Evolutionary conservation across 768 basidiomycete species (phyloP).

Genomic region (Naganishia vaughanmartiniae): DNA sequence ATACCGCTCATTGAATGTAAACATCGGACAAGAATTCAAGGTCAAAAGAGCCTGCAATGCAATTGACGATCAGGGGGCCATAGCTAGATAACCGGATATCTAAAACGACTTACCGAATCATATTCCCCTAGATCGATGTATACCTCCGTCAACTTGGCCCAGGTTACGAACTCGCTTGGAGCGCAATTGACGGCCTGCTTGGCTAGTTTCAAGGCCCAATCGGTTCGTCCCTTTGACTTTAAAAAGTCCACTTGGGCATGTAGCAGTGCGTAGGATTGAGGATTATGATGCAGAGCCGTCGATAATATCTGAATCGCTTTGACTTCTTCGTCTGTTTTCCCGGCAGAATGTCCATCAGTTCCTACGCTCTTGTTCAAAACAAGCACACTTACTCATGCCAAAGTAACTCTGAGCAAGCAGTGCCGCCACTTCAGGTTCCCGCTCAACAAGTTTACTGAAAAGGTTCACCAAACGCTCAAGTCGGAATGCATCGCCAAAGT

Average conservation of each 20-base stretch:
- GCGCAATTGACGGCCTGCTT: slow-evolving; percentile 96
- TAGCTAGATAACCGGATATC: neutral
- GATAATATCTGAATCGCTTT: slow-evolving; percentile 95
- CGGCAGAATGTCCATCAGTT: neutral
- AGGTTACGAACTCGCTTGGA: slow-evolving; percentile 96
- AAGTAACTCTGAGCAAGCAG: slow-evolving; percentile 85
- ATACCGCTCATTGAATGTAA: slow-evolving; percentile 87
- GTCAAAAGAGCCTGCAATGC: slow-evolving; percentile 69
- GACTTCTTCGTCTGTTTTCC: slow-evolving; percentile 82
- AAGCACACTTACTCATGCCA: slow-evolving; percentile 82
- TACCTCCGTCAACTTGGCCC: slow-evolving; percentile 94
- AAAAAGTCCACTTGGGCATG: slow-evolving; percentile 95
- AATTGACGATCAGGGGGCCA: neutral
- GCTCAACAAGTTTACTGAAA: slow-evolving; percentile 82
- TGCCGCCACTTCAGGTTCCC: slow-evolving; percentile 84
- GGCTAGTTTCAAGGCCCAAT: slow-evolving; percentile 89
- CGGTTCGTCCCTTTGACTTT: slow-evolving; percentile 73
- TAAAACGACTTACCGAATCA: slow-evolving; percentile 60
- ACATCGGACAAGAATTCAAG: slow-evolving; percentile 99
- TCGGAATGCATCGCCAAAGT: slow-evolving; percentile 88
- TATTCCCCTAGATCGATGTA: slow-evolving; percentile 87
- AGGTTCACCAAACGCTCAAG: slow-evolving; percentile 84
- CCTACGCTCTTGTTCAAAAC: neutral
- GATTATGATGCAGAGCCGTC: slow-evolving; percentile 73
- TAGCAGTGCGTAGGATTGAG: slow-evolving; percentile 88